These are phyloP conservation scores for Leccinum olivaceopallidum DNA, from an alignment of 768 basidiomycete genomes.

Conservation along the genomic window DNA sequence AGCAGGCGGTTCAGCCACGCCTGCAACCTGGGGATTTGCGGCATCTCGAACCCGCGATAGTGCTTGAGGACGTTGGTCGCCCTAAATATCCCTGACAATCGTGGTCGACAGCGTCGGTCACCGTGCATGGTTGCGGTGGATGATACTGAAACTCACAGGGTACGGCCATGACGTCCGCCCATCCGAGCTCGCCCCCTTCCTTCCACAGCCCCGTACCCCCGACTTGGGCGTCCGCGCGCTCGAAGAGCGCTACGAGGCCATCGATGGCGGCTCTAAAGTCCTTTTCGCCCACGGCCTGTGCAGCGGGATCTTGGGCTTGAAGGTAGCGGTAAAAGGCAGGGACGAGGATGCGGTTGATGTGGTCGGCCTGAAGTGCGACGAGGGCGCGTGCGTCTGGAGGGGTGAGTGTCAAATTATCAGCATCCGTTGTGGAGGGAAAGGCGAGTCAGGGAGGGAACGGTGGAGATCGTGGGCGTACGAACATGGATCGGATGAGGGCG, in stretches of 20 bases:
- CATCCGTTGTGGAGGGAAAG: not conserved
- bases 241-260: conserved; percentile 51
- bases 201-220: conserved; percentile 60
- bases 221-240: conserved; percentile 49
- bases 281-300: conserved; percentile 51
- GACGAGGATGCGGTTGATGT: conserved; percentile 61
- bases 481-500: conserved; percentile 62
- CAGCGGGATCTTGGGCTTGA: conserved; percentile 59
- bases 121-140: not conserved
- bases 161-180: conserved; percentile 66
- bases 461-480: conserved; percentile 15
- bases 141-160: conserved; percentile 52
- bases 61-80: conserved; percentile 61
- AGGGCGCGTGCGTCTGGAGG: conserved; percentile 63
- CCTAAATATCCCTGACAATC: conserved; percentile 62
- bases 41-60: conserved; percentile 66
- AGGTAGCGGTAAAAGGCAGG: conserved; percentile 76
- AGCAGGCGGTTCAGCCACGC: conserved; percentile 57
- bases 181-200: conserved; percentile 55
- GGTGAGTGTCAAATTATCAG: not conserved
- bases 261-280: conserved; percentile 57
- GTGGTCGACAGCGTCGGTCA: not conserved
- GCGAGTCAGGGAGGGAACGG: not conserved
- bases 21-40: conserved; percentile 46
- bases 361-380: conserved; percentile 66